Evolutionary conservation across 139 green algal species (phyloP).

Genomic region (Astrephomene gubernaculifera): DNA sequence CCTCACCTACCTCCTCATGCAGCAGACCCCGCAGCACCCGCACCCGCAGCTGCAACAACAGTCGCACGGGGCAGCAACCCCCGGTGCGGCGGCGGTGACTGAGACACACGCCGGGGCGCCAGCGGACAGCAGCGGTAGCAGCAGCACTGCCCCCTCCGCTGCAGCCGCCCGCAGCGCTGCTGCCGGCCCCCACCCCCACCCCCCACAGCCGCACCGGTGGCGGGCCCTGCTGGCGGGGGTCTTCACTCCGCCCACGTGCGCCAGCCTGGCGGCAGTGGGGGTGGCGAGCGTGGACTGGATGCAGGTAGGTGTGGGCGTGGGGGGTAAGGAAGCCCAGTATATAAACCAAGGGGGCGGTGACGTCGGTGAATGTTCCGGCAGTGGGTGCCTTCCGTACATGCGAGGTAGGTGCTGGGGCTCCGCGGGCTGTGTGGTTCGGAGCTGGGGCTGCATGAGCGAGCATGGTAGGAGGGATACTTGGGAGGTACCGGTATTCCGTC

Average conservation of each 20-base stretch:
- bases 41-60: background rate
- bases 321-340: too few species aligned
- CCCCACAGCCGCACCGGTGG: background rate
- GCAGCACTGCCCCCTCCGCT: background rate
- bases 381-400: too few species aligned
- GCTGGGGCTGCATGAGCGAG: too few species aligned
- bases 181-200: background rate
- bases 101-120: background rate
- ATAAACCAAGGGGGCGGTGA: too few species aligned
- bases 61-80: background rate
- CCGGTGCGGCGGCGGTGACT: too few species aligned
- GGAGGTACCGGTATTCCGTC: too few species aligned
- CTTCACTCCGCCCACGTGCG: conserved; percentile 46
- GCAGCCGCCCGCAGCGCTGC: background rate
- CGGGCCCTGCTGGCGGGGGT: conserved; percentile 10
- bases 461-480: too few species aligned
- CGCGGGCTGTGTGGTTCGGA: too few species aligned
- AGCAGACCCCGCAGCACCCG: background rate
- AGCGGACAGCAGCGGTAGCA: background rate
- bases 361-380: too few species aligned
- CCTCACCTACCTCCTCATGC: conserved; percentile 43
- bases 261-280: conserved; percentile 38
- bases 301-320: too few species aligned
- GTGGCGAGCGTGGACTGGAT: conserved; percentile 38
- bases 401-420: too few species aligned